Evolutionary conservation across 495 filamentous ascomycete species (phyloP).

Genomic region (Aspergillus bridgeri): DNA sequence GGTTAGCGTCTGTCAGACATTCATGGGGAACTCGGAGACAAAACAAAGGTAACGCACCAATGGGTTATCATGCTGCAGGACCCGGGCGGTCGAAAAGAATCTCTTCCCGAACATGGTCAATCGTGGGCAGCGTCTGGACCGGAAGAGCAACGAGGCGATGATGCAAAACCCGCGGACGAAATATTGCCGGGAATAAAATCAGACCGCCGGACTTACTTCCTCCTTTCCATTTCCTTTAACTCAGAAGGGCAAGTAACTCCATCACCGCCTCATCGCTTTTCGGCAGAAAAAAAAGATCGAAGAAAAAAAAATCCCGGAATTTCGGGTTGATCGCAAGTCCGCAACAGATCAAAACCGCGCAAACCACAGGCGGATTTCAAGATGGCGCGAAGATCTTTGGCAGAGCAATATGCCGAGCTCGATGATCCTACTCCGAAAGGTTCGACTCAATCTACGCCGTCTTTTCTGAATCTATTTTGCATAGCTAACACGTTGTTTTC

Average conservation of each 20-base stretch:
- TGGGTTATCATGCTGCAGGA: constrained; percentile 85
- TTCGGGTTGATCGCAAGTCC: not conserved
- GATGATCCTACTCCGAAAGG: constrained; percentile 61
- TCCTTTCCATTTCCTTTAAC: constrained; percentile 1
- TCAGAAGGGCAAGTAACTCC: constrained; percentile 17
- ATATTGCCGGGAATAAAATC: constrained; percentile 25
- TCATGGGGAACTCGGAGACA: not conserved
- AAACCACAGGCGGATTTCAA: not conserved
- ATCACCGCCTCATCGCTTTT: constrained; percentile 26
- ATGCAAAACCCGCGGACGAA: constrained; percentile 5
- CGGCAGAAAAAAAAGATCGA: constrained; percentile 32
- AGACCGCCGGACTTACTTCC: constrained; percentile 23
- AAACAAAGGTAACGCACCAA: constrained; percentile 49
- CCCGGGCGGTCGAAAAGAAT: constrained; percentile 60
- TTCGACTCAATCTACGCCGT: constrained; percentile 22
- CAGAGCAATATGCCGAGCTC: constrained; percentile 63
- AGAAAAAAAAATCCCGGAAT: constrained; percentile 11
- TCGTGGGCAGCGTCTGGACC: not conserved
- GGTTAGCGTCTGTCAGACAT: not conserved
- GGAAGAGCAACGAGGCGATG: constrained; percentile 1
- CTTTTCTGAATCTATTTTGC: not conserved
- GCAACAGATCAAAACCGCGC: not conserved
- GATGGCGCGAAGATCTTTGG: constrained; percentile 42
- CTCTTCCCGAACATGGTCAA: constrained; percentile 19
- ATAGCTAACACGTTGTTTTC: constrained; percentile 1